These are phyloP conservation scores for Xylariales sp. DNA, from an alignment of 2,329 filamentous ascomycete species.

Conservation along the genomic window DNA sequence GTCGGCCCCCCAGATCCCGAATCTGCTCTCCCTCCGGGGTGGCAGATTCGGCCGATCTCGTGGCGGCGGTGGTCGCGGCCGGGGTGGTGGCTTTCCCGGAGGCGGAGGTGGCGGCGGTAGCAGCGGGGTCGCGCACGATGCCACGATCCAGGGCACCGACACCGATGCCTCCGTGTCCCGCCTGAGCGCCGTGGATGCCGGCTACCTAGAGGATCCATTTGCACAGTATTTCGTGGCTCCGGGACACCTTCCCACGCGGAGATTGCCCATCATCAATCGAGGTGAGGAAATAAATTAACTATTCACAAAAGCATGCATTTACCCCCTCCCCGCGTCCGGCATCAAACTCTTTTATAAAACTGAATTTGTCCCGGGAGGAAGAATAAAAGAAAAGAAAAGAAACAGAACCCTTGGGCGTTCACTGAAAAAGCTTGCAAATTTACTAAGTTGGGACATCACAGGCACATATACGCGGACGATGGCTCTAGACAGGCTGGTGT, in stretches of 20 bases:
- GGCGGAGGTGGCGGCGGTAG: conserved; percentile 15
- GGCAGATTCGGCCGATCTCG: conserved; percentile 37
- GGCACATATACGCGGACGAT: conserved; percentile 90
- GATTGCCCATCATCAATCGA: conserved; percentile 91
- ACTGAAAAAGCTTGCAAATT: conserved; percentile 1
- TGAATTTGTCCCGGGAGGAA: no score
- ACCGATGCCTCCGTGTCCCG: conserved; percentile 86
- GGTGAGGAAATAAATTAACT: conserved; percentile 59
- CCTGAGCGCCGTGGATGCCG: conserved; percentile 79
- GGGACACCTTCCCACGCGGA: conserved; percentile 50
- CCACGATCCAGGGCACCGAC: conserved; percentile 82
- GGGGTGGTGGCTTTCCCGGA: no score
- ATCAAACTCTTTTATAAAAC: no score
- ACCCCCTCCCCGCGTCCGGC: no score
- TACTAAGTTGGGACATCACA: conserved; percentile 32
- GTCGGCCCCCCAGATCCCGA: conserved; percentile 73
- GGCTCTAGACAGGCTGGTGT: conserved; percentile 74
- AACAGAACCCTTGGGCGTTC: no score
- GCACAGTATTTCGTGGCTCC: conserved; percentile 62
- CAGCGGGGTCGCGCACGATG: conserved; percentile 53
- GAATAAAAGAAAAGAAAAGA: no score
- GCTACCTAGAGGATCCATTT: conserved; percentile 81
- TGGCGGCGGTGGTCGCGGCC: conserved; percentile 20
- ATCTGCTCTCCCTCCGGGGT: conserved; percentile 59
- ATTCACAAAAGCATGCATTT: no score